Percentiles rank a stretch among this genome's conserved stretches.
phyloP scores from a whole-genome alignment of 768 basidiomycete species.

The Russula virescens region DNA sequence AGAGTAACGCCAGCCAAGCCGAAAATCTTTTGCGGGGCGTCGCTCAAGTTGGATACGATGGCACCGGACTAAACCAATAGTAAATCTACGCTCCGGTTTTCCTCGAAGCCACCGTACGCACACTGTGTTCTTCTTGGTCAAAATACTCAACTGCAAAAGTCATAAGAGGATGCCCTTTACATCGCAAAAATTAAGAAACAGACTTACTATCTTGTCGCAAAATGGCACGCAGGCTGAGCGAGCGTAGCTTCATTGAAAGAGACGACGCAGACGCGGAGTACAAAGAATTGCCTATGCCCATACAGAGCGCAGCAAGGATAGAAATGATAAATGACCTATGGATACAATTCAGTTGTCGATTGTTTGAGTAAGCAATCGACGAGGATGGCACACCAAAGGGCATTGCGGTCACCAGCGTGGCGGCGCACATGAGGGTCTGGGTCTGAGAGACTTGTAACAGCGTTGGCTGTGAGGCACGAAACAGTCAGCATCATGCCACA shows the following conservation, averaged over 20 bases:
- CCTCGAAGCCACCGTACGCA: constrained; percentile 33
- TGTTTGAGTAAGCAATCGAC: background rate
- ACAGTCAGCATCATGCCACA: background rate
- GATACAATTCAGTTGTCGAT: constrained; percentile 10
- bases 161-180: constrained; percentile 12
- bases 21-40: constrained; percentile 79
- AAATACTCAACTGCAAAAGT: constrained; percentile 42
- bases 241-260: constrained; percentile 62
- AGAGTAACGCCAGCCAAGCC: constrained; percentile 81
- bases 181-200: background rate
- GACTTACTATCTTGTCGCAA: constrained; percentile 75
- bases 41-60: constrained; percentile 51
- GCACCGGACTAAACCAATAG: constrained; percentile 49
- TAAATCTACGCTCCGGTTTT: constrained; percentile 10
- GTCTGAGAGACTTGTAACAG: constrained; percentile 48
- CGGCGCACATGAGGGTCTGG: constrained; percentile 37
- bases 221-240: constrained; percentile 65
- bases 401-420: constrained; percentile 34
- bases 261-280: constrained; percentile 32
- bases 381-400: constrained; percentile 33
- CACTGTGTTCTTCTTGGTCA: constrained; percentile 44
- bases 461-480: constrained; percentile 36
- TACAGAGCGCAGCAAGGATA: constrained; percentile 51
- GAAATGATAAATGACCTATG: constrained; percentile 68
- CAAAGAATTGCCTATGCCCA: constrained; percentile 56